phyloP scores from a whole-genome alignment of 306 rosid genomes.

The Prunus mira region DNA sequence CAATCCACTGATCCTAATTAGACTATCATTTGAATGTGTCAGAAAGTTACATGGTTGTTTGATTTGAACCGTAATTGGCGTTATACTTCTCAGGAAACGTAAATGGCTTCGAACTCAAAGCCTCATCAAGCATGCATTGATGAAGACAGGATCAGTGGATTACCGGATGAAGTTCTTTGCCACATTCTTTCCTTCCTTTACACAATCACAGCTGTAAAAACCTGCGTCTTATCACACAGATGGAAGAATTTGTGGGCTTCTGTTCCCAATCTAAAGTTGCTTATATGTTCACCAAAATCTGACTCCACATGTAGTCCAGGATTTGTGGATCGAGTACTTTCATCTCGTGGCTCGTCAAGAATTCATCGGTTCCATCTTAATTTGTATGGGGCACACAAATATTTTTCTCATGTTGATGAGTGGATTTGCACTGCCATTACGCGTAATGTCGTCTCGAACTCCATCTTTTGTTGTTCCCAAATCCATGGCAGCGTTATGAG shows the following conservation, averaged over 20 bases:
- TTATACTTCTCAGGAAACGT: not conserved
- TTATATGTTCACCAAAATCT: not conserved
- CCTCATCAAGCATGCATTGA: not conserved
- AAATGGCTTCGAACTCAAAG: conserved; percentile 1
- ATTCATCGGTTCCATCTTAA: not conserved
- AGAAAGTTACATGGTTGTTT: not conserved
- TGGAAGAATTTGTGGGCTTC: not conserved
- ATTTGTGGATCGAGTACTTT: not conserved
- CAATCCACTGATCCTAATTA: too few relatives aligned
- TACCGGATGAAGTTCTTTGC: not conserved
- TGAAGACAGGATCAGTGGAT: not conserved
- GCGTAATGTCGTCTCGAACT: not conserved
- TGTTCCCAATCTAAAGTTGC: not conserved
- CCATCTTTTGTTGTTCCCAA: not conserved
- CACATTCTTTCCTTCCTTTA: not conserved
- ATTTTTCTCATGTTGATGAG: not conserved
- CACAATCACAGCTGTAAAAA: not conserved
- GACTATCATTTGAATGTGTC: too few relatives aligned
- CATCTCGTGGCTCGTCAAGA: not conserved
- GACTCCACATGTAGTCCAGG: not conserved
- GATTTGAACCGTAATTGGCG: too few relatives aligned
- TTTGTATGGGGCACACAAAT: not conserved
- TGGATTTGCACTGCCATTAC: not conserved
- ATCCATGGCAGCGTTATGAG: not conserved
- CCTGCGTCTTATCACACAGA: not conserved